Base-by-base conservation (phyloP, 768 basidiomycete species). In the Galerina marginata region DNA sequence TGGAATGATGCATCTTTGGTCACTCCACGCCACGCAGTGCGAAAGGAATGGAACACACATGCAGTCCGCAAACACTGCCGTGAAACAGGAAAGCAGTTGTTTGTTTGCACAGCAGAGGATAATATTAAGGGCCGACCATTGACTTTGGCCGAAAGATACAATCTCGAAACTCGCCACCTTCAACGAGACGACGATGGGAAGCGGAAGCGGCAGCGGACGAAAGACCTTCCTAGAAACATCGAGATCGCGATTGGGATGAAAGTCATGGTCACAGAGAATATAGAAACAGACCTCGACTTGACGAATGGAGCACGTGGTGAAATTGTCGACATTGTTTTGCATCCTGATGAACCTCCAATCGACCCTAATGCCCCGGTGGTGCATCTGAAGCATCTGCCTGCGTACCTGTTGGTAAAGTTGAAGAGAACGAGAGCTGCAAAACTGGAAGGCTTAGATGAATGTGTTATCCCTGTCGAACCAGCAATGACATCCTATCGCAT, bases 241-340 rank as follows among this genome's bases (percentile, higher is more conserved):
- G 64, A 65, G 16, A 12, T 65, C 0, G 54, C 58, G 2, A 59
- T 77, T 3, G 76, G 79, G 0, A 78, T 79, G 75, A 71, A 74
- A 48, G 75, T 77, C 0, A 74, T 81, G 74, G 74, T 81, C 0
- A 78, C 73, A 1, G 50, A 44, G 2, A 81, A 81, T 40, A 56
- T 82, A 0, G 71, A 77, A n/a, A 80, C 76, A 0, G 76, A 80
- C 26, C 62, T 75, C 0, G 79, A 81, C 38, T 50, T 82, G 0
- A 72, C 79, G 0, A 82, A 81, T 50, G 76, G 81, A 0, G 65
- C 76, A 0, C 25, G 71, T 1, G 77, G 77, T 0, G 56, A 57
- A 23, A 48, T 57, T 33, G 23, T 57, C 0, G 71, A 69, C 38
- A 78, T 79, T n/a, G 51, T 77, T 0, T 64, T 81, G 0, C 55